phyloP scores from a whole-genome alignment of 2,329 filamentous ascomycete genomes.

The Fusarium secorum region DNA sequence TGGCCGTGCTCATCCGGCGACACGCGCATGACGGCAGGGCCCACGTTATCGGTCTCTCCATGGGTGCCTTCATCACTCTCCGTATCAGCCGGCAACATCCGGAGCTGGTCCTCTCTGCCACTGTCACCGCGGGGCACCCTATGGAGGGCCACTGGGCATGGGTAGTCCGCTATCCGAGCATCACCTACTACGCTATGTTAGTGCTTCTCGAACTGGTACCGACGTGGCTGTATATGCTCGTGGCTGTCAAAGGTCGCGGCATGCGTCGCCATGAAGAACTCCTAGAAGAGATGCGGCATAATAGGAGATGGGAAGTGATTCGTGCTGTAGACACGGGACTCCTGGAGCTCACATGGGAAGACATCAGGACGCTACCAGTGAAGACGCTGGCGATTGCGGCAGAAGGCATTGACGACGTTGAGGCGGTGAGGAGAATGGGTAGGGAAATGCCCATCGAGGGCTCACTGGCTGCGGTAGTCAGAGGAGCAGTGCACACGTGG shows the following conservation, averaged over 20 bases:
- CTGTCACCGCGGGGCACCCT: slow-evolving; percentile 47
- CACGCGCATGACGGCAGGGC: slow-evolving; percentile 48
- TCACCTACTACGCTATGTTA: slow-evolving; percentile 40
- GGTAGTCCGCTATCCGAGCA: slow-evolving; percentile 40
- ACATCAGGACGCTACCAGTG: slow-evolving; percentile 39
- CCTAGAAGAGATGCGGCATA: slow-evolving; percentile 46
- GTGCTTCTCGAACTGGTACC: slow-evolving; percentile 42
- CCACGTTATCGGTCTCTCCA: slow-evolving; percentile 52
- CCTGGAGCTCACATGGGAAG: slow-evolving; percentile 36
- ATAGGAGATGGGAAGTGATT: slow-evolving; percentile 42
- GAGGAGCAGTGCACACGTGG: slow-evolving; percentile 51
- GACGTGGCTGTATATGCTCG: slow-evolving; percentile 41
- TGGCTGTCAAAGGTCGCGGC: slow-evolving; percentile 38
- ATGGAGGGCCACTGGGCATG: slow-evolving; percentile 38
- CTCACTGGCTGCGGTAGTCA: slow-evolving; percentile 45
- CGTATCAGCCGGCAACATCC: slow-evolving; percentile 47
- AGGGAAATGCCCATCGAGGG: slow-evolving; percentile 35
- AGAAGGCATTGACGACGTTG: slow-evolving; percentile 46
- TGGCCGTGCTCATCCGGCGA: slow-evolving; percentile 48
- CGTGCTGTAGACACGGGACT: slow-evolving; percentile 38
- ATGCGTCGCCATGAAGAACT: slow-evolving; percentile 43
- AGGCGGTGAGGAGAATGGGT: slow-evolving; percentile 43
- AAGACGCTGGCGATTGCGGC: slow-evolving; percentile 44
- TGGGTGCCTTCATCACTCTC: slow-evolving; percentile 49
- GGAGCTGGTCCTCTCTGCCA: slow-evolving; percentile 46